phyloP scores from a whole-genome alignment of 306 rosid genomes.

The Sicyos baderoa region DNA sequence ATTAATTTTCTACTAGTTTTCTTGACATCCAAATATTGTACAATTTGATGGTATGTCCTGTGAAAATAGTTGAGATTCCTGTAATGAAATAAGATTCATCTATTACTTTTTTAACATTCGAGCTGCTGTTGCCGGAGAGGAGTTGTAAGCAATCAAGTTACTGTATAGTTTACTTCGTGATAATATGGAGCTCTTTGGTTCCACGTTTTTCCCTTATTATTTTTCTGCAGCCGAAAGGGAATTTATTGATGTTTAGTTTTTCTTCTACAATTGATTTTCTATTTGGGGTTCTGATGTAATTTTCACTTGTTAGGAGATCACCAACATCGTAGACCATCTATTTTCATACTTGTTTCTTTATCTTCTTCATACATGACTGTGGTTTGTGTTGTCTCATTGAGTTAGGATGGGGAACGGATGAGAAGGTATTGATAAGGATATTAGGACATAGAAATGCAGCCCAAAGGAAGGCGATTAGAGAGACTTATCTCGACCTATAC shows the following conservation, averaged over 20 bases:
- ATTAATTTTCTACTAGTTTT: no score
- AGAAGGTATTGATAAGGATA: conserved; percentile 48
- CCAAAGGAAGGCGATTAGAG: conserved; percentile 61
- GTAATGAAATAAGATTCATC: neutral
- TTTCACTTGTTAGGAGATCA: neutral
- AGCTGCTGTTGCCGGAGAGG: neutral
- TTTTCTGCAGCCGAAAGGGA: neutral
- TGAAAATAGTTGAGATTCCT: no score
- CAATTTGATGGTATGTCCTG: no score
- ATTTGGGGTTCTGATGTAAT: neutral
- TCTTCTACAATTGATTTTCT: neutral
- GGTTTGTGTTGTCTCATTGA: neutral
- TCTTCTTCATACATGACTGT: neutral
- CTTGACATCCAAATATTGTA: no score
- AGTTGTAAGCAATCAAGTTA: neutral
- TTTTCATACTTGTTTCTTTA: neutral
- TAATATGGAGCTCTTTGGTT: neutral
- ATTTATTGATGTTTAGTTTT: neutral
- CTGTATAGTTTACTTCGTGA: neutral
- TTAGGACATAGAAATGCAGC: conserved; percentile 71
- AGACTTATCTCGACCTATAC: conserved; percentile 68
- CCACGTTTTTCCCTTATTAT: neutral
- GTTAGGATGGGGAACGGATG: conserved; percentile 62
- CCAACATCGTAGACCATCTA: neutral
- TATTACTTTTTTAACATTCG: neutral